A percentile compares a stretch with the other conserved stretches of the same genome.
These are phyloP conservation scores for Aureobasidium musti DNA, from an alignment of 2,329 filamentous ascomycete genomes.

Conservation along the genomic window DNA sequence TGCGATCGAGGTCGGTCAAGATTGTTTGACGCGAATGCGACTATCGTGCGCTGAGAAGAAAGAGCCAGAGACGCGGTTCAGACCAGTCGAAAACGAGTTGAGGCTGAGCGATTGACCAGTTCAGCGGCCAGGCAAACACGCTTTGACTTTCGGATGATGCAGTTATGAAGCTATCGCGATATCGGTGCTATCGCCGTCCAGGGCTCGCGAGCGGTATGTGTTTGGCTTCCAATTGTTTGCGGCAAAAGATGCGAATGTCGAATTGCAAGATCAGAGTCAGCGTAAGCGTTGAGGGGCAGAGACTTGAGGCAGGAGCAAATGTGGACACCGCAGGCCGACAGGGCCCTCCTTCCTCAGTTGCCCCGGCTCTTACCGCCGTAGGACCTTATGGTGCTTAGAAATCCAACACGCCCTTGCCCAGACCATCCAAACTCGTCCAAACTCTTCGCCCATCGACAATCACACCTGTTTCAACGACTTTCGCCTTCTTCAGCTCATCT, in stretches of 20 bases:
- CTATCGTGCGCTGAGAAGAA: neutral
- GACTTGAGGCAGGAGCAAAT: slow-evolving; percentile 20
- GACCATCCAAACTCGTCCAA: neutral
- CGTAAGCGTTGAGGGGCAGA: slow-evolving; percentile 16
- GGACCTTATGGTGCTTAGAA: slow-evolving; percentile 18
- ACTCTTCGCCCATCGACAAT: neutral
- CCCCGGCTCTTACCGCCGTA: slow-evolving; percentile 13
- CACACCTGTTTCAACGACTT: neutral
- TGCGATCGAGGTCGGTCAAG: neutral
- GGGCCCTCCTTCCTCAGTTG: neutral
- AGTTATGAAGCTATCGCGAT: slow-evolving; percentile 11
- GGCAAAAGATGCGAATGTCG: slow-evolving; percentile 6
- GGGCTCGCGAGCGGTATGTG: no score
- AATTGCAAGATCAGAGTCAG: neutral
- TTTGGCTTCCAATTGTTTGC: neutral
- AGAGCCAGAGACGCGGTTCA: neutral
- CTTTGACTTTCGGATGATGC: slow-evolving; percentile 23
- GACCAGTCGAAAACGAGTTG: neutral
- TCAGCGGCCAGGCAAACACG: slow-evolving; percentile 13
- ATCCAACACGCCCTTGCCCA: slow-evolving; percentile 12
- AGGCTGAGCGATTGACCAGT: slow-evolving; percentile 4
- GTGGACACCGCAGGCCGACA: slow-evolving; percentile 26
- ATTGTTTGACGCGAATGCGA: neutral
- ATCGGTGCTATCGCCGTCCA: neutral
- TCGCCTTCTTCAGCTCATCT: neutral